Base-by-base conservation (phyloP, 345 rosid genomes). In the Bruguiera gymnorhiza region DNA sequence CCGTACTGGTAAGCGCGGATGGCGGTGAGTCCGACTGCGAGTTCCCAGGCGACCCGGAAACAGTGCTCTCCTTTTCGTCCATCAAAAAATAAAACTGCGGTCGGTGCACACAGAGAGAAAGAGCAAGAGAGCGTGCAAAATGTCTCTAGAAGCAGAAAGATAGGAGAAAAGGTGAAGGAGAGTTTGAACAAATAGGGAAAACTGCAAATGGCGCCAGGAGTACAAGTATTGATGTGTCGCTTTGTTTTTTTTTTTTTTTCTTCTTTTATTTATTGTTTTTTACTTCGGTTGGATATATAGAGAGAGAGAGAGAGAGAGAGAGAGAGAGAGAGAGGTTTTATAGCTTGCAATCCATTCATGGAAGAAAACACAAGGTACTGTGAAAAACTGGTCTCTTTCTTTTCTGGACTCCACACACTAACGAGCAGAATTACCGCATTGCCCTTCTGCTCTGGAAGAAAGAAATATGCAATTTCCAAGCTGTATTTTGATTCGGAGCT, bases 201-300 rank as follows among this genome's bases (percentile, higher is more conserved):
- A 8, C 60, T 56, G 30, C 30, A 56, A 56, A 56, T 56, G 60
- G 60, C 60, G 60, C 60, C 60, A 56, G 60, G 13, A 56, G 30
- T 24, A 5, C 11, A n/a, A 55, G 26, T 23, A 0, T 9, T 23
- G 27, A 55, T 24, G 60, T 15, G 30, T 56, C 11, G 29, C 29
- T 56, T 56, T 21, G 24, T 9, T 8, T 6, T 24, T 8, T 24
- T 54, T 21, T 11, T 8, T 7, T 23, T 18, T 53, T 21, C 3
- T n/a, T 0, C 9, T 20, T 51, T 51, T 27, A 27, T 27, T 27
- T 27, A 27, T 27, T 27, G 2, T 27, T 20, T 52, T 52, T 20
- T 20, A 52, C 8, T 52, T 20, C 20, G 23, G 56, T 34, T 34
- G 37, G 9, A 34, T 8, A 34, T 27, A 27, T 27, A 27, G 2